Base-by-base conservation (phyloP, 1,284 basidiomycete species). In the Cutaneotrichosporon cyanovorans region DNA sequence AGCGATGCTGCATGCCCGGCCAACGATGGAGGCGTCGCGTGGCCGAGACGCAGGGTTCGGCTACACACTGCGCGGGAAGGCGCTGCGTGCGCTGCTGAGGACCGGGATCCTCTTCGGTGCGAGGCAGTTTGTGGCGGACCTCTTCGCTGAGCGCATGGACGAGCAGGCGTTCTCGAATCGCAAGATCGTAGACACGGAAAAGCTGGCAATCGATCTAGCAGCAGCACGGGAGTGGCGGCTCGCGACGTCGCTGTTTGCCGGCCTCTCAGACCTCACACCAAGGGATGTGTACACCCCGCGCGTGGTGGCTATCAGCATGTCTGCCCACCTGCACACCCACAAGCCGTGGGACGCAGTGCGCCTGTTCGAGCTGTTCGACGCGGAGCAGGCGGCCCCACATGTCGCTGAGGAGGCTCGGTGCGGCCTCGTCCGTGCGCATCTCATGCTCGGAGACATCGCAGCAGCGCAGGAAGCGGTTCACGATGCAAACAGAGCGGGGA, bases 341-440 rank as follows among this genome's bases (percentile, higher is more conserved):
- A 49, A 58, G 43, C 51, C 56, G 8, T 46, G 51, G n/a, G 58
- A 45, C n/a, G 49, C 61, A 3, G 48, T 55, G 9, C 40, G 38
- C 4, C 38, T 62, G 5, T 66, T 66, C 44, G 40, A 50, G 16
- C 45, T 36, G 10, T 15, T 44, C 3, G 22, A 31, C 16, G 14
- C 11, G 20, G n/a, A 16, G 11, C 12, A 40, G 5, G 20, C 28
- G 7, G 19, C 22, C 21, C 14, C 30, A 14, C 5, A 23, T 5
- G 18, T 36, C 11, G 18, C 18, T 4, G 19, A 42, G 4, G 39
- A 48, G 21, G 33, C 53, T 1, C 37, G 31, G 20, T 48, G 40
- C 31, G 39, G 54, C 14, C 43, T 63, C 11, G 43, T 61, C 2
- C 59, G 62, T 45, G 60, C 65, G 0, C 52, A 56, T 18, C 51